Percentiles rank a stretch among this genome's conserved stretches.
Conservation (phyloP, 2,329 filamentous ascomycete species). For the Torrubiella hemipterigena region DNA sequence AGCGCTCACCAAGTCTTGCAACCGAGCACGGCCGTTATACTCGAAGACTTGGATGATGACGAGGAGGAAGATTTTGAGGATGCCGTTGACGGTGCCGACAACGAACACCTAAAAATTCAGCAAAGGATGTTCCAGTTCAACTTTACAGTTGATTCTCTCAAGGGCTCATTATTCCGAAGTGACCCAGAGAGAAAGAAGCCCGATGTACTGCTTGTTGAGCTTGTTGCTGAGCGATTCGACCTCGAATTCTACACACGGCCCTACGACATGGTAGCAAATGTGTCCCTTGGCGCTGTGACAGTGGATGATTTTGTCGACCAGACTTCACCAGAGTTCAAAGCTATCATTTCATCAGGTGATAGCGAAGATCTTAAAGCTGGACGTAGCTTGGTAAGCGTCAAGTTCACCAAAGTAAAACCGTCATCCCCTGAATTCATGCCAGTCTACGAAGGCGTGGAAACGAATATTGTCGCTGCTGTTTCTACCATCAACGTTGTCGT, state of each 20-base stretch:
- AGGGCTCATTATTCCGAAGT: conserved; percentile 82
- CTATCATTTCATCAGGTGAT: conserved; percentile 81
- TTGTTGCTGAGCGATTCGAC: conserved; percentile 81
- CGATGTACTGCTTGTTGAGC: conserved; percentile 76
- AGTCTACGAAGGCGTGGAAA: conserved; percentile 86
- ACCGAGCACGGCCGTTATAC: conserved; percentile 62
- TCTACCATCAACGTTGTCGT: conserved; percentile 96
- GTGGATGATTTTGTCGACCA: conserved; percentile 94
- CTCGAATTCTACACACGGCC: conserved; percentile 79
- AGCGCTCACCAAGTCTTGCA: conserved; percentile 64
- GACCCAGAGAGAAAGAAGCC: conserved; percentile 65
- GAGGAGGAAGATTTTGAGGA: conserved; percentile 57
- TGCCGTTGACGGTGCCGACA: conserved; percentile 42
- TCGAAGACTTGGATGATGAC: conserved; percentile 64
- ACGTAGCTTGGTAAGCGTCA: conserved; percentile 75
- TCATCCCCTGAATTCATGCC: conserved; percentile 88
- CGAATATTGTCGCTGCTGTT: conserved; percentile 79
- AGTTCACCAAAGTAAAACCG: conserved; percentile 79
- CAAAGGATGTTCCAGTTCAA: conserved; percentile 93
- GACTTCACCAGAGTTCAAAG: conserved; percentile 82
- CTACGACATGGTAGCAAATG: conserved; percentile 88
- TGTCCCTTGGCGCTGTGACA: conserved; percentile 73
- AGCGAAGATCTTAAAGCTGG: conserved; percentile 61
- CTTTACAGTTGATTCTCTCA: conserved; percentile 88
- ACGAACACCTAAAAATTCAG: conserved; percentile 58